Evolutionary conservation across 768 basidiomycete species (phyloP), one percentile per base, ranked within the genome.

Genomic region (Lyophyllum shimeji): DNA sequence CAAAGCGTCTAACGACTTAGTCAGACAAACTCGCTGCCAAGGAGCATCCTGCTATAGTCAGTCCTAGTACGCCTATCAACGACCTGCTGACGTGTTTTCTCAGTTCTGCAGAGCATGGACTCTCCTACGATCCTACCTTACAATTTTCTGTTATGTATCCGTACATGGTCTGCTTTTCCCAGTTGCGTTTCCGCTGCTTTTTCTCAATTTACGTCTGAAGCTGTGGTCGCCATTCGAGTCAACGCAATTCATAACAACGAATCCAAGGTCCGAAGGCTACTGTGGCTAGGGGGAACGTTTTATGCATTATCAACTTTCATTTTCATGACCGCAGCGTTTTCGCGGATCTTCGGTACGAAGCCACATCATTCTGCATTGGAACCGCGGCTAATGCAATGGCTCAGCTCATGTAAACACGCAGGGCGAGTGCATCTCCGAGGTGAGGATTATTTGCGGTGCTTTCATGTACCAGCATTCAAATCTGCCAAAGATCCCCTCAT

Each of bases 51-150:
- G 3, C 37, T 12, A 46, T 40, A 9, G 50, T 55, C 4, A 45
- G 50, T 34, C 37, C 31, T 17, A 23, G 17, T n/a, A 24, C 39
- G 18, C n/a, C 7, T 5, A 7, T 39, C 17, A 13, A 39, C 12
- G 18, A 2, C 3, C 25, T 31, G 6, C 21, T 25, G 1, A 24
- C 2, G 7, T n/a, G 8, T 54, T n/a, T 18, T 2, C 21, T 37
- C 51, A 61, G 60, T 61, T 61, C 27, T 61, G 60, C 37, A 52
- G 49, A 52, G 46, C 50, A 40, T 55, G 50, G 50, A 44, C 55
- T 13, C 27, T 61, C 17, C 46, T 61, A 15, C 53, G 47, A 18
- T 27, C 44, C 15, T 61, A 58, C 25, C 53, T 61, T 21, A 55
- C 51, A 5, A 55, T 55, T 25, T 21, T 56, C 13, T 55, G 46